A percentile compares a stretch with the other conserved stretches of the same genome.
phyloP scores from a whole-genome alignment of 371 early-diverging fungal genomes.

The Cokeromyces recurvatus region DNA sequence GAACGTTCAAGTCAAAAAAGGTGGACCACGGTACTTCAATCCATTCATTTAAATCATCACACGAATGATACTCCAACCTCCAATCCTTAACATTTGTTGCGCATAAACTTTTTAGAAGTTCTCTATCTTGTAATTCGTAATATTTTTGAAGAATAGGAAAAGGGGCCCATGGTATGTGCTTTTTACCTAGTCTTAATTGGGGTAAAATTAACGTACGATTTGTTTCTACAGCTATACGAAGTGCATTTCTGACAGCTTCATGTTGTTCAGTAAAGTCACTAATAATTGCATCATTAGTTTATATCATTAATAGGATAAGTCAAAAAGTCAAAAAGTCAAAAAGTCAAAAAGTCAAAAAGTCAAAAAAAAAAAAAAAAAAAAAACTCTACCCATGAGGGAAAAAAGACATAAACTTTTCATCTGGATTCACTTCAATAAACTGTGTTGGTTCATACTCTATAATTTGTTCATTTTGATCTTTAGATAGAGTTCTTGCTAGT shows the following conservation, averaged over 20 bases:
- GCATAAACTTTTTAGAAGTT: neutral
- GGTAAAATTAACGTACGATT: slow-evolving; percentile 28
- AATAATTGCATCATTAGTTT: neutral
- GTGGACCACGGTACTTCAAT: slow-evolving; percentile 21
- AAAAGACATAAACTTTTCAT: too few species aligned
- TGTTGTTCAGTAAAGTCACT: slow-evolving; percentile 30
- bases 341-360: too few species aligned
- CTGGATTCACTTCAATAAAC: too few species aligned
- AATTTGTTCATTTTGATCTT: too few species aligned
- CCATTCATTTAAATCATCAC: slow-evolving; percentile 8
- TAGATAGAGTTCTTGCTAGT: too few species aligned
- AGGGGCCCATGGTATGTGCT: slow-evolving; percentile 10
- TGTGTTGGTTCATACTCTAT: too few species aligned
- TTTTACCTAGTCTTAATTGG: slow-evolving; percentile 14
- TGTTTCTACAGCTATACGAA: slow-evolving; percentile 27
- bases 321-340: too few species aligned
- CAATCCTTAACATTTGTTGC: neutral
- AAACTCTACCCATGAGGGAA: slow-evolving; percentile 41
- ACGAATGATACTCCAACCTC: slow-evolving; percentile 9
- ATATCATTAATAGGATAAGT: neutral
- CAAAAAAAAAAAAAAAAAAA: too few species aligned
- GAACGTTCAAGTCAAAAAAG: slow-evolving; percentile 9
- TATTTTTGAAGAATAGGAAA: slow-evolving; percentile 9
- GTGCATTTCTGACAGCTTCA: slow-evolving; percentile 25
- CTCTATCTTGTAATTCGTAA: slow-evolving; percentile 18